Evolutionary conservation across 2,329 filamentous ascomycete species (phyloP).

Genomic region (Ophiostoma triangulosporum): DNA sequence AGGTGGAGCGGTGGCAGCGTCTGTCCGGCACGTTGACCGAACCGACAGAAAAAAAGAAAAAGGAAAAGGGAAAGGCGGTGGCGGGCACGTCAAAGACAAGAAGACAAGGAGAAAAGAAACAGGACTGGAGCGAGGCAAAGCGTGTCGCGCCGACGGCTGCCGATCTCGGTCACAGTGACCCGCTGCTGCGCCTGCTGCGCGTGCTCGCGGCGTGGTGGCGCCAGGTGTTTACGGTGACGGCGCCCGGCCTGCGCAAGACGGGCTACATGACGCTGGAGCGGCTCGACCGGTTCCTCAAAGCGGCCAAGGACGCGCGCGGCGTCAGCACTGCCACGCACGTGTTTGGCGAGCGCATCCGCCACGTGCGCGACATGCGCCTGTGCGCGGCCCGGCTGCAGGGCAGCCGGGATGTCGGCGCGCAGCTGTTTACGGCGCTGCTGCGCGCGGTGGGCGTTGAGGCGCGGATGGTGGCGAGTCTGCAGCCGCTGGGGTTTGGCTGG

Average conservation of each 20-base stretch:
- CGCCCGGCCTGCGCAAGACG: constrained; percentile 72
- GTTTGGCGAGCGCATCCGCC: constrained; percentile 66
- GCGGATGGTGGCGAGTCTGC: constrained; percentile 70
- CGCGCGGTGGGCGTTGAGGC: constrained; percentile 71
- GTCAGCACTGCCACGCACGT: constrained; percentile 24
- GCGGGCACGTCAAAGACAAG: no score
- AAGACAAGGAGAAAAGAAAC: constrained; percentile 12
- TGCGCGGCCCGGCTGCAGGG: constrained; percentile 59
- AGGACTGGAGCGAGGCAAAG: constrained; percentile 24
- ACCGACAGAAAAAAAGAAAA: background rate
- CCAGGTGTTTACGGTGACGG: constrained; percentile 62
- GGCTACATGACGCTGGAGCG: constrained; percentile 73
- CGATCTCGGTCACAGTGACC: constrained; percentile 73
- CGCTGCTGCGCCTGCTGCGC: constrained; percentile 62
- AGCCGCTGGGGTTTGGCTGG: constrained; percentile 82
- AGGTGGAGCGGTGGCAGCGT: constrained; percentile 59
- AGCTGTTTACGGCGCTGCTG: constrained; percentile 78
- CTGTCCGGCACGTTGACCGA: constrained; percentile 43
- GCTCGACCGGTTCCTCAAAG: constrained; percentile 59
- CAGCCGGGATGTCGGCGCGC: constrained; percentile 75
- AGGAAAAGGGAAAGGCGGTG: background rate
- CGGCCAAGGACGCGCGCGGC: constrained; percentile 35
- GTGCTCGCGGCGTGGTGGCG: constrained; percentile 78
- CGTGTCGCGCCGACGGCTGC: constrained; percentile 55
- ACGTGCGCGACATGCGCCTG: constrained; percentile 52